These are phyloP conservation scores for Brassica nigra DNA, from an alignment of 345 rosid genomes.

Conservation along the genomic window DNA sequence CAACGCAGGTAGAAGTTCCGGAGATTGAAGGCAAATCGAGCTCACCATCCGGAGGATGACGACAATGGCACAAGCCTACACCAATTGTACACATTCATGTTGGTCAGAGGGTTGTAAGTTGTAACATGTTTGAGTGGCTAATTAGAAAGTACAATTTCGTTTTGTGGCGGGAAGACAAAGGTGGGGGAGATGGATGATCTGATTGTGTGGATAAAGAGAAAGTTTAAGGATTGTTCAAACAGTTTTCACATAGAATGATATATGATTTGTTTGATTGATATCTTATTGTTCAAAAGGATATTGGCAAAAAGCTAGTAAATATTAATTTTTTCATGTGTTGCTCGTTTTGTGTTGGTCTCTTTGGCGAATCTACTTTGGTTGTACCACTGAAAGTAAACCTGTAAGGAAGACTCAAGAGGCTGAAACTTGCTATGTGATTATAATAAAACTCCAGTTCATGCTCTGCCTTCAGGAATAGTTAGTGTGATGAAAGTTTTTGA, in stretches of 20 bases:
- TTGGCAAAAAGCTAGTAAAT: conserved; percentile 25
- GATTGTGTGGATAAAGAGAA: conserved; percentile 18
- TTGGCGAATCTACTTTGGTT: too few relatives aligned
- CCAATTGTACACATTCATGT: too few relatives aligned
- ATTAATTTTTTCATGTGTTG: neutral
- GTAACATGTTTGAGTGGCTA: too few relatives aligned
- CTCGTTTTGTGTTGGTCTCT: neutral
- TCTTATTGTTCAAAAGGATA: conserved; percentile 17
- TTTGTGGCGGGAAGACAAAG: neutral
- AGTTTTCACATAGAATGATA: conserved; percentile 7
- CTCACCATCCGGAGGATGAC: conserved; percentile 30
- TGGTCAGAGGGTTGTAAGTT: too few relatives aligned
- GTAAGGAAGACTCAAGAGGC: too few relatives aligned
- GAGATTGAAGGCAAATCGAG: conserved; percentile 54
- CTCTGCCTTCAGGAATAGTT: too few relatives aligned
- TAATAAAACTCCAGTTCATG: too few relatives aligned
- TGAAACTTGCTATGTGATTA: too few relatives aligned
- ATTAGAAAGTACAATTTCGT: conserved; percentile 1
- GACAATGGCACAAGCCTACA: conserved; percentile 13
- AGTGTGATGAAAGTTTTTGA: too few relatives aligned
- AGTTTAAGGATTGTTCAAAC: conserved; percentile 11
- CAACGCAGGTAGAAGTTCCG: conserved; percentile 46
- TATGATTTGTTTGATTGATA: conserved; percentile 5
- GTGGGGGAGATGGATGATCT: conserved; percentile 9
- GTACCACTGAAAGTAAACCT: too few relatives aligned